Conservation (phyloP, 345 rosid genomes). For the Clarkia xantiana region DNA sequence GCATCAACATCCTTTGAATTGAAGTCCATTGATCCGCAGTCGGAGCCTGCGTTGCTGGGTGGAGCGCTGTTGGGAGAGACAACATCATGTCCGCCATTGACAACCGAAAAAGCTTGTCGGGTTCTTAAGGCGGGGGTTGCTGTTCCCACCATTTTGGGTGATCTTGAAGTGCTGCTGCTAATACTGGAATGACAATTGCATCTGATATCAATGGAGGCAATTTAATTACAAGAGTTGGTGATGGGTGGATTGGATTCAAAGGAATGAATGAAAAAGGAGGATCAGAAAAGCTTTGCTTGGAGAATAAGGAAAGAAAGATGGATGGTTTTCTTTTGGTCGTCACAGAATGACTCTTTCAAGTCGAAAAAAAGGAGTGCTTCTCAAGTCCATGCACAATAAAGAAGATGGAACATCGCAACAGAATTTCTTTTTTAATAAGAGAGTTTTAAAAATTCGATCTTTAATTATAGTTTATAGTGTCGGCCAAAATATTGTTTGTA, state of each 20-base stretch:
- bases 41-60: constrained; percentile 30
- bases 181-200: background rate
- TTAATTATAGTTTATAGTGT: no score
- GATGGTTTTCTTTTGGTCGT: no score
- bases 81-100: constrained; percentile 23
- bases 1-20: constrained; percentile 29
- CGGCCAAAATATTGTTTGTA: no score
- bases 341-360: no score
- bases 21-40: constrained; percentile 33
- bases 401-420: no score
- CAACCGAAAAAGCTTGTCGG: constrained; percentile 21
- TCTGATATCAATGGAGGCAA: background rate
- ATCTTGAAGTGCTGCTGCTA: background rate
- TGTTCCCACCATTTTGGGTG: constrained; percentile 21
- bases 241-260: constrained; percentile 44
- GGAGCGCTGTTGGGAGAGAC: constrained; percentile 19
- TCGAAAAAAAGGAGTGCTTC: no score
- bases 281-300: constrained; percentile 77
- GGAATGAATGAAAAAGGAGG: no score
- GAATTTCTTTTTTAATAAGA: no score
- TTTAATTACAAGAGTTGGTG: no score
- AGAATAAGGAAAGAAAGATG: constrained; percentile 23
- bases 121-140: constrained; percentile 16
- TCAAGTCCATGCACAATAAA: no score
- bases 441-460: no score